These are phyloP conservation scores for Oryza punctata DNA, from an alignment of 176 grass and related monocot genomes.

Conservation along the genomic window DNA sequence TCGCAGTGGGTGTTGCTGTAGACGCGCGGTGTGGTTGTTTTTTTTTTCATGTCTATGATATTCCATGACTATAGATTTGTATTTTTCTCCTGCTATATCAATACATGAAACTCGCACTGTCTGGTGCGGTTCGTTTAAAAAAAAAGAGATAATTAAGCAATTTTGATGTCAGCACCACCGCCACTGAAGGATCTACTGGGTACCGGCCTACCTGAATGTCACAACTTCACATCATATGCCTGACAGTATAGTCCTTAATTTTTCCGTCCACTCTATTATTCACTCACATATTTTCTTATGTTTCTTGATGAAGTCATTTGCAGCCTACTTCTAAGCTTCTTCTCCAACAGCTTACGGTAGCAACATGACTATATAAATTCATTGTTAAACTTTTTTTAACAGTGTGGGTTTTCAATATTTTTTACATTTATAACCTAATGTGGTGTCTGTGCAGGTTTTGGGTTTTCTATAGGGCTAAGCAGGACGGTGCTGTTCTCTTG, in stretches of 20 bases:
- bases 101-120: no score
- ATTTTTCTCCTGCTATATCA: no score
- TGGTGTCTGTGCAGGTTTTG: slow-evolving; percentile 72
- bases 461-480: slow-evolving; percentile 96
- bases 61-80: no score
- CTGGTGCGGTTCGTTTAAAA: no score
- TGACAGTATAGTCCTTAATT: neutral
- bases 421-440: neutral
- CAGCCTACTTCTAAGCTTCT: neutral
- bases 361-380: neutral
- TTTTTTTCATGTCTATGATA: no score
- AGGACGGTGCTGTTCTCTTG: slow-evolving; percentile 81
- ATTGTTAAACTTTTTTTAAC: neutral
- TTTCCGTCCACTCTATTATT: neutral
- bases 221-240: neutral
- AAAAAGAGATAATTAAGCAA: no score
- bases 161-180: no score
- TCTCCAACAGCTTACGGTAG: neutral
- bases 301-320: neutral
- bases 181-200: no score
- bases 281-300: neutral
- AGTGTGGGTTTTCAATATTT: neutral
- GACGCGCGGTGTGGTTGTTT: no score
- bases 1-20: no score
- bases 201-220: neutral